phyloP scores from a whole-genome alignment of 176 grass and related monocot species.

The Triticum urartu region DNA sequence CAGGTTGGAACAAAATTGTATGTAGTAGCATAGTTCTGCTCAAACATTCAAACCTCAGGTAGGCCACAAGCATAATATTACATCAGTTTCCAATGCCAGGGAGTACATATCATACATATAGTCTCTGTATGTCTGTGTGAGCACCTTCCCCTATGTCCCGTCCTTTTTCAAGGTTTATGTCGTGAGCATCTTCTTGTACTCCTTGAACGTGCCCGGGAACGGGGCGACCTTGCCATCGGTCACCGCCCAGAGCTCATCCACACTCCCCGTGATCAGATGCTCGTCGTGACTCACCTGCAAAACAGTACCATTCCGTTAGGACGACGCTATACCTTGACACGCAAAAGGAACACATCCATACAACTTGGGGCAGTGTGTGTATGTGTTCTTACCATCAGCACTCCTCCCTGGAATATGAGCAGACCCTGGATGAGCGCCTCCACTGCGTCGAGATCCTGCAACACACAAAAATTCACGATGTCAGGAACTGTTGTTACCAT shows the following conservation, averaged over 20 bases:
- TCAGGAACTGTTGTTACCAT: neutral
- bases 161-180: neutral
- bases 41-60: neutral
- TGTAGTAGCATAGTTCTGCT: neutral
- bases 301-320: neutral
- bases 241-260: constrained; percentile 85
- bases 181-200: constrained; percentile 94
- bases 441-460: constrained; percentile 90
- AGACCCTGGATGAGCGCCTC: constrained; percentile 95
- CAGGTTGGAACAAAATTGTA: neutral
- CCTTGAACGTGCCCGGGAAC: constrained; percentile 71
- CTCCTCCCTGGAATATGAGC: constrained; percentile 94
- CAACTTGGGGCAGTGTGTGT: neutral
- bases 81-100: neutral
- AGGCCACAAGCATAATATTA: neutral
- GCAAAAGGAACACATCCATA: neutral
- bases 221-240: constrained; percentile 67
- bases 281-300: constrained; percentile 92
- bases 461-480: neutral
- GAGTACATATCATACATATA: neutral
- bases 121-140: neutral
- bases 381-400: constrained; percentile 67
- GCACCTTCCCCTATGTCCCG: neutral
- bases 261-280: constrained; percentile 93
- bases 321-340: neutral